Conservation (phyloP, 2,329 filamentous ascomycete species). For the Calonectria honghensis region DNA sequence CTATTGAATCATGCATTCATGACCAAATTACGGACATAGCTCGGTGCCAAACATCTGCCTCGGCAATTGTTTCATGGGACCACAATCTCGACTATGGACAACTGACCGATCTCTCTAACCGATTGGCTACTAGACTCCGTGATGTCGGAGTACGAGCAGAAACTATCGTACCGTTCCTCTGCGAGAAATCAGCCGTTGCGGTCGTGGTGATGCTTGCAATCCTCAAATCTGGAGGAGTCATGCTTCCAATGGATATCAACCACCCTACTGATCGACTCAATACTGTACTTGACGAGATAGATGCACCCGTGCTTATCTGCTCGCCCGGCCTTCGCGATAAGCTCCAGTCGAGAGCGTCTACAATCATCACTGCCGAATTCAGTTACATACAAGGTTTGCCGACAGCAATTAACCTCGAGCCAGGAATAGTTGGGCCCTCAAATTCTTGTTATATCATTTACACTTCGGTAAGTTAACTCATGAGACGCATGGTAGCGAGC, state of each 20-base stretch:
- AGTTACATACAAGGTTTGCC: conserved; percentile 21
- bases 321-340: conserved; percentile 22
- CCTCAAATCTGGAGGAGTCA: conserved; percentile 24
- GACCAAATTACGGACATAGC: conserved; percentile 22
- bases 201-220: conserved; percentile 24
- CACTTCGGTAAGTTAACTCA: conserved; percentile 24
- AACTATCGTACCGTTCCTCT: conserved; percentile 26
- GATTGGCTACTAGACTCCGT: conserved; percentile 19
- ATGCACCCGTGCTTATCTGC: conserved; percentile 26
- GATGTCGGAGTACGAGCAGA: conserved; percentile 26
- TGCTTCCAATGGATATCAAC: conserved; percentile 25
- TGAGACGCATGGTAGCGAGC: conserved; percentile 4
- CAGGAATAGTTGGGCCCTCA: conserved; percentile 23
- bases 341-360: conserved; percentile 5
- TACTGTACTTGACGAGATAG: conserved; percentile 21
- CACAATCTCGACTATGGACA: conserved; percentile 22
- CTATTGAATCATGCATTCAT: conserved; percentile 27
- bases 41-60: conserved; percentile 19
- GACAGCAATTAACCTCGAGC: conserved; percentile 19
- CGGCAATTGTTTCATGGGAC: conserved; percentile 17
- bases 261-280: conserved; percentile 21
- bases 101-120: conserved; percentile 21
- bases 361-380: conserved; percentile 13
- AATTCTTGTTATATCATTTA: conserved; percentile 25
- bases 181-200: conserved; percentile 23